Conservation (phyloP, 306 rosid species). For the Castanospermum australe region DNA sequence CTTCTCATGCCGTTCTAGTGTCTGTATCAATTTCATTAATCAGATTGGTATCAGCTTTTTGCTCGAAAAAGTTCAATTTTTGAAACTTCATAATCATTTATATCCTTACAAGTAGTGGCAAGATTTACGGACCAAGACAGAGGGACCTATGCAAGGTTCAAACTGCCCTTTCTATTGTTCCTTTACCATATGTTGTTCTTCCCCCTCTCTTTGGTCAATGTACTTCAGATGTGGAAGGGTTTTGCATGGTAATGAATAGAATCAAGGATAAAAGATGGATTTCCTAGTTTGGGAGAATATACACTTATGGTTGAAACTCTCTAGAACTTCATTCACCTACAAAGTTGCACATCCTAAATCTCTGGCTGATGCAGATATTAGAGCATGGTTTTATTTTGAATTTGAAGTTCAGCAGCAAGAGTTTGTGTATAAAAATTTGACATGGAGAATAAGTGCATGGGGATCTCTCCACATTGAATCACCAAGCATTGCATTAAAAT, state of each 20-base stretch:
- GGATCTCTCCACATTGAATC: not conserved
- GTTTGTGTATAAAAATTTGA: not conserved
- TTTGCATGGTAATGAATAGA: not conserved
- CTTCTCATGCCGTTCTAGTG: slow-evolving; percentile 54
- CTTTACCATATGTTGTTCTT: not conserved
- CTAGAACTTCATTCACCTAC: not conserved
- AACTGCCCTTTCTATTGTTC: not conserved
- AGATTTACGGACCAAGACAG: not conserved
- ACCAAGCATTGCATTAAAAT: slow-evolving; percentile 8
- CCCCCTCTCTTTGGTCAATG: not conserved
- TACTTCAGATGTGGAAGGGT: not conserved
- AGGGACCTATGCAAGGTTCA: slow-evolving; percentile 11
- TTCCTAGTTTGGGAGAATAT: not conserved
- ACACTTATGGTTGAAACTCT: not conserved
- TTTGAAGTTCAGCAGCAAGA: not conserved
- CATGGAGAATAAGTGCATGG: not conserved
- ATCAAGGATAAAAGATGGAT: not conserved
- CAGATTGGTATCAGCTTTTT: slow-evolving; percentile 11
- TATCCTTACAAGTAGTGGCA: not conserved
- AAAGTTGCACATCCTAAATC: not conserved
- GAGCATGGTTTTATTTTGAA: not conserved
- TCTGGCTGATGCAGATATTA: not conserved
- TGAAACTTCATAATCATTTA: not conserved
- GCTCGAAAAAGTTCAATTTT: not conserved
- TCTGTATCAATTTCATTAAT: slow-evolving; percentile 48